Evolutionary conservation across 202 grass and related monocot species (phyloP).

Genomic region (Panicum hallii): DNA sequence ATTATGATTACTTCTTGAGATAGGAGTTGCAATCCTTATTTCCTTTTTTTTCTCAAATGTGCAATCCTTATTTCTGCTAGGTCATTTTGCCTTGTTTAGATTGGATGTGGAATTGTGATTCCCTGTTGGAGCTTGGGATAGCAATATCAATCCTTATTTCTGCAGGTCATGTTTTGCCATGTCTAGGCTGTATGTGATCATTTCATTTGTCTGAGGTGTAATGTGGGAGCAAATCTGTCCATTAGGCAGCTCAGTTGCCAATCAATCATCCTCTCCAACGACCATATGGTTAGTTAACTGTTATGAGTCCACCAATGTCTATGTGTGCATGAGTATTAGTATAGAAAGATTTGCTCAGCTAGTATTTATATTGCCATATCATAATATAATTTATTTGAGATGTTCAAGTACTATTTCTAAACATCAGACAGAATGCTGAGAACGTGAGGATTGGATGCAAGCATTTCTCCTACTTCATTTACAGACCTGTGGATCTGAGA

Average conservation of each 20-base stretch:
- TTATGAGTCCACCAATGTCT: conserved; percentile 2
- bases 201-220: background rate
- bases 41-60: background rate
- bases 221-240: background rate
- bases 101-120: background rate
- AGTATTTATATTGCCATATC: background rate
- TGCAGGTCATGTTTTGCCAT: conserved; percentile 15
- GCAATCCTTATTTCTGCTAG: background rate
- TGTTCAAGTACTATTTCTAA: background rate
- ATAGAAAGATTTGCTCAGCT: background rate
- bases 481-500: conserved; percentile 23
- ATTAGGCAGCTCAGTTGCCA: conserved; percentile 13
- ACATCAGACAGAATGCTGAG: background rate
- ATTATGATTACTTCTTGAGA: background rate
- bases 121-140: conserved; percentile 1
- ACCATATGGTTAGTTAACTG: conserved; percentile 3
- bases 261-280: background rate
- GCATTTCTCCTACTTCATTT: conserved; percentile 14
- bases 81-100: conserved; percentile 9
- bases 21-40: background rate
- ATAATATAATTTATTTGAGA: conserved; percentile 28
- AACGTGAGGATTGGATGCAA: conserved; percentile 2
- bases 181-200: conserved; percentile 26
- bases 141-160: background rate
- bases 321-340: background rate